Base-by-base conservation (phyloP, 1,284 basidiomycete species). In the Naganishia cerealis region DNA sequence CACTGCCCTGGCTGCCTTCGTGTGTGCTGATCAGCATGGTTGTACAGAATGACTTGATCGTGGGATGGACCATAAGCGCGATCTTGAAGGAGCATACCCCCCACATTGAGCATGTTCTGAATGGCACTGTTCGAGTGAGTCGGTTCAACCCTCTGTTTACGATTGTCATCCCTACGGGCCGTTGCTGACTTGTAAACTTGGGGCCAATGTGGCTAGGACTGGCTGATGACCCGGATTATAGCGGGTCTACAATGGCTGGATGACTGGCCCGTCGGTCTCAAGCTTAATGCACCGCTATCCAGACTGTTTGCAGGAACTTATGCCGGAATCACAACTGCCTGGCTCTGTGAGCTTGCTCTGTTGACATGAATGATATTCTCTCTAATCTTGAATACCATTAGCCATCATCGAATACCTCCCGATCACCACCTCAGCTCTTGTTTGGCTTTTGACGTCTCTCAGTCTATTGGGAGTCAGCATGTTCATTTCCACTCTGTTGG, bases 201-300 rank as follows among this genome's bases (percentile, higher is more conserved):
- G 21, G 29, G 6, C 29, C 66, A 26, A 46, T 42, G 15, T 24
- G 13, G 13, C 5, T 39, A 86, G 85, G 72, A 72, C 16, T 80
- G 82, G 50, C 80, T 87, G 0, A 81, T 88, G 36, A 74, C 82
- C 16, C 80, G 83, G 65, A 77, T 89, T n/a, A 83, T 84, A 55
- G 81, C 81, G 21, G 83, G 85, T 0, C 82, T 96, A 1, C 73
- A 84, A 1, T 98, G 94, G 94, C 84, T 99, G 4, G 90, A 95
- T 76, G 87, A 89, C 67, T 99, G 96, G 94, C 95, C 95, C 0
- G 92, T 90, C 0, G 95, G 96, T 1, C 81, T 99, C 53, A 99
- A 99, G 80, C 87, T 99, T 68, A 99, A 99, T 77, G 92, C 92
- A 0, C 92, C 97, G 72, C 85, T 98, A 18, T 91, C 92, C 72